Evolutionary conservation across 352 stramenopile species (phyloP), one percentile per base, ranked within the genome.

Genomic region (Phytophthora chlamydospora): DNA sequence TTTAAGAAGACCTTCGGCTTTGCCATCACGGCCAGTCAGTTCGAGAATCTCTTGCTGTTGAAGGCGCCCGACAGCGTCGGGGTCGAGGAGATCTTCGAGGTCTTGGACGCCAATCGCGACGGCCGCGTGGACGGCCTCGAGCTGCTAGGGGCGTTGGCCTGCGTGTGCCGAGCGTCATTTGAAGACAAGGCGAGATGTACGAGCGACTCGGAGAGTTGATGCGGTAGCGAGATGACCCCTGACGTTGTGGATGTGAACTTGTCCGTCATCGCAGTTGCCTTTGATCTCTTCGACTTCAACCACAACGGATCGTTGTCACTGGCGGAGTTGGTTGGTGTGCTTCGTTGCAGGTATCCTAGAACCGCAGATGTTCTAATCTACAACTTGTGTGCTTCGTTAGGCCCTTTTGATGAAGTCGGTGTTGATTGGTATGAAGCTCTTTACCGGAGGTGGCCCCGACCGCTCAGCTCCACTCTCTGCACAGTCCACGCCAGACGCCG

Each of bases 331-430:
- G 80, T 89, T 36, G 9, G 68, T 61, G 7, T 7, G 13, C 17
- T 16, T n/a, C 6, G 10, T 8, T 48, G 16, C 21, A 31, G 27
- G 27, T 9, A n/a, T 7, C 10, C 19, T n/a, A 0, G 27, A 36
- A 17, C 14, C 24, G 2, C 24, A 6, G 13, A 27, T 1, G 35
- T 11, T 11, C 13, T 60, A 33, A 55, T 1, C 14, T 36, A 36
- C 8, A 6, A 13, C 35, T 39, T 6, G 14, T 41, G 5, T 52
- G 34, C 34, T 14, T 42, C 1, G 31, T 3, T 66, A 89, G 79
- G 76, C 83, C 19, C 64, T 95, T 16, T 58, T 95, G 29, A 91
- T 95, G 78, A 91, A 91, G 61, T 93, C 86, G 0, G 78, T 90
- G 1, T 82, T 83, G 63, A 66, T 86, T 14, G 84, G 84, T 11